These are phyloP conservation scores for Cairneyella variabilis DNA, from an alignment of 495 filamentous ascomycete species.

Conservation along the genomic window DNA sequence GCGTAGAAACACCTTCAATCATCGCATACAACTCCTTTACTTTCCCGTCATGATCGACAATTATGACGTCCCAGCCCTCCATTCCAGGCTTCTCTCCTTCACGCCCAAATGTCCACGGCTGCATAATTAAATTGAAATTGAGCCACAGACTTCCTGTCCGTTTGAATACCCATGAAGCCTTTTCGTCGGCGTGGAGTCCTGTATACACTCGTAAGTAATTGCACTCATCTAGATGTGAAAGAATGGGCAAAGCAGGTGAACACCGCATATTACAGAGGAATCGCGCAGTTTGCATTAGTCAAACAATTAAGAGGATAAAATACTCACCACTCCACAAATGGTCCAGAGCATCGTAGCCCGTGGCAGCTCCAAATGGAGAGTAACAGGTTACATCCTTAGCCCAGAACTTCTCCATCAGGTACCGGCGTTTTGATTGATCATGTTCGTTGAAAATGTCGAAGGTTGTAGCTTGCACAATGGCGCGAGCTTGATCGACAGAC, in stretches of 20 bases:
- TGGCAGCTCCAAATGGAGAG: conserved; percentile 4
- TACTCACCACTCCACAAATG: conserved; percentile 1
- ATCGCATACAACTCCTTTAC: conserved; percentile 1
- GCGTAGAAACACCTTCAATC: conserved; percentile 4
- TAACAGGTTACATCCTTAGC: background rate
- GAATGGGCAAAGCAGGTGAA: background rate
- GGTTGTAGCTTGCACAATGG: conserved; percentile 1
- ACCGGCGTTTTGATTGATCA: conserved; percentile 5
- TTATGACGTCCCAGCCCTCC: conserved; percentile 5
- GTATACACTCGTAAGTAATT: background rate
- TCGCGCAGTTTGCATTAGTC: background rate
- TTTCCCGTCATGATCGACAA: conserved; percentile 1
- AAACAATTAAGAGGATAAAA: background rate
- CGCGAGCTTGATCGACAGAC: conserved; percentile 6
- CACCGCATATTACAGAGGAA: background rate
- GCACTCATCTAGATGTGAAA: background rate
- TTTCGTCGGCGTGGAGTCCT: conserved; percentile 4
- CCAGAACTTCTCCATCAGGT: conserved; percentile 6
- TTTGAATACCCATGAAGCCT: conserved; percentile 1
- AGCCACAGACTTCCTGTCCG: conserved; percentile 1
- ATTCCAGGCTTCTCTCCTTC: background rate
- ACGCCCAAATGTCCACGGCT: conserved; percentile 1
- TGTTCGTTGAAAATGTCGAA: conserved; percentile 5
- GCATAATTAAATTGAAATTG: conserved; percentile 5
- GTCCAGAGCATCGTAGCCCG: conserved; percentile 3